phyloP scores from a whole-genome alignment of 108 stramenopile species.

The Hondaea fermentalgiana region DNA sequence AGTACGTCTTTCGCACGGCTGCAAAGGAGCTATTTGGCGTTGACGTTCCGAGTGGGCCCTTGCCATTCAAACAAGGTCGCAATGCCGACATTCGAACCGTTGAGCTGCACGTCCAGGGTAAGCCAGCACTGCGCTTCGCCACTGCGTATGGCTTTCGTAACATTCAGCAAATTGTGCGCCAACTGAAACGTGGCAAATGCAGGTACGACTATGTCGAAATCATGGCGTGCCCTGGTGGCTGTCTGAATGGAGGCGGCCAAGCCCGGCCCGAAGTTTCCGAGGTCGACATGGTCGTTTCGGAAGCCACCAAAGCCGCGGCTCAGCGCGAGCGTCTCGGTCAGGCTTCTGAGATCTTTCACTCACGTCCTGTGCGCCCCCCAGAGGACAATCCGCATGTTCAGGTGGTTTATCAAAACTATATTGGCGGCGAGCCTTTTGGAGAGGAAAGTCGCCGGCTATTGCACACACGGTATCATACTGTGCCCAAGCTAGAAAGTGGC shows the following conservation, averaged over 20 bases:
- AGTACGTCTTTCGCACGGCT: slow-evolving; percentile 38
- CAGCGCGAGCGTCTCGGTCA: not conserved
- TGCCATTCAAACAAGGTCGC: slow-evolving; percentile 34
- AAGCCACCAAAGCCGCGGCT: not conserved
- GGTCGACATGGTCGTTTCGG: not conserved
- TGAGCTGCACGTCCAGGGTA: slow-evolving; percentile 23
- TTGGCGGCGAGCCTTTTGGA: not conserved
- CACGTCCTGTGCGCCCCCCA: not conserved
- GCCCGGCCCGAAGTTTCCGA: slow-evolving; percentile 9
- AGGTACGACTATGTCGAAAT: slow-evolving; percentile 78
- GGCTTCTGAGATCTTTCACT: not conserved
- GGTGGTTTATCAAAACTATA: not conserved
- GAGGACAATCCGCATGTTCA: not conserved
- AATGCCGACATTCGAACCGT: slow-evolving; percentile 42
- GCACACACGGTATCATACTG: slow-evolving; percentile 27
- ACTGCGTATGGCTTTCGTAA: slow-evolving; percentile 92
- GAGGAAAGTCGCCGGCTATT: not conserved
- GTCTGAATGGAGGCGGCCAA: slow-evolving; percentile 93
- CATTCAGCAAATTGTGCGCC: slow-evolving; percentile 71
- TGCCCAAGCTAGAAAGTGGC: slow-evolving; percentile 23
- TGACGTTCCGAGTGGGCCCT: slow-evolving; percentile 21
- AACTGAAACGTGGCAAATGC: slow-evolving; percentile 29
- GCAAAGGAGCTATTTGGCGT: slow-evolving; percentile 35
- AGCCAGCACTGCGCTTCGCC: slow-evolving; percentile 61
- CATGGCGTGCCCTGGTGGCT: slow-evolving; percentile 96